Base-by-base conservation (phyloP, 805 yeast genomes). In the Candida methanosorbosa region DNA sequence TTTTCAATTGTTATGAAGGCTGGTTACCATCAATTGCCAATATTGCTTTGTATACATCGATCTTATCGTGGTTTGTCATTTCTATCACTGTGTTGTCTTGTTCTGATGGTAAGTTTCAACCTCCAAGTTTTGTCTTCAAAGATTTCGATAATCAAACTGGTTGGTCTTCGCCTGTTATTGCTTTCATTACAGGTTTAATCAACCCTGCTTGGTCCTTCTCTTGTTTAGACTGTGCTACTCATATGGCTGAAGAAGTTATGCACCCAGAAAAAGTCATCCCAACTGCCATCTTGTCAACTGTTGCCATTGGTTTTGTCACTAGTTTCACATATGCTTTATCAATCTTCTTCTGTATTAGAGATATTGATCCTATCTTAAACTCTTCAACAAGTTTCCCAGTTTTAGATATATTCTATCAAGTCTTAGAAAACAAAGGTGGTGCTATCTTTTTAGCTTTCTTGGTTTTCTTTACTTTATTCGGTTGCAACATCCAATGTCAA, bases 171-270 rank as follows among this genome's bases (percentile, higher is more conserved):
- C 43, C 70, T 2, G 83, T 72, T 20, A 67, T 77, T 52, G 80
- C 82, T 0, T 75, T 78, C 49, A 67, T 78, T 37, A 72, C 76
- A n/a, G 85, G 86, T n/a, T 55, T 78, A 32, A 70, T 78, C 43
- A 78, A 78, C 49, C 81, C 84, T 5, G 71, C 75, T 37, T 79
- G 82, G 82, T 72, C 79, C 9, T 78, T 77, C 59, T 66, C 76
- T 19, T 78, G 85, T 43, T 63, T 77, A 33, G 87, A 79, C 48
- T 72, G 77, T 38, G 83, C 84, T 3, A 75, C 84, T 3, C 86
- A 79, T 46, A 65, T 80, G 69, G 76, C 81, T 17, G 87, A 80
- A 49, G 86, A 79, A 48, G 67, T 68, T 25, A 59, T 66, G 26
- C 61, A 68, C 19, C 83, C 86, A 5, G 71, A 71, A 45, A 62